Percentiles rank a stretch among this genome's conserved stretches.
phyloP scores from a whole-genome alignment of 805 yeast species.

The Cyberlindnera mississippiensis region DNA sequence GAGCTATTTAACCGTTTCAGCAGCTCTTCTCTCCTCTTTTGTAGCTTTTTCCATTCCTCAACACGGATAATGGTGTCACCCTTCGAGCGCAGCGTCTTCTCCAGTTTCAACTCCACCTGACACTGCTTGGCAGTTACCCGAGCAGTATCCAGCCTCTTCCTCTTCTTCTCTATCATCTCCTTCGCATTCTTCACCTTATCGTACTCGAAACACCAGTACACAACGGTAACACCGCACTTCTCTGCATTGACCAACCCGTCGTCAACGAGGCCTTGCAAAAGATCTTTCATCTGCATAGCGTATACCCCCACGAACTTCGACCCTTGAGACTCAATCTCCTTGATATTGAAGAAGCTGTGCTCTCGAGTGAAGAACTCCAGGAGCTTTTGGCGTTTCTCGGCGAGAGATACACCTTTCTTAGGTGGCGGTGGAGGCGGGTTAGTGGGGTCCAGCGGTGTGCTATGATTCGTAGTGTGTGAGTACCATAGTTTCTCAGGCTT shows the following conservation, averaged over 20 bases:
- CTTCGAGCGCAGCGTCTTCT: not conserved
- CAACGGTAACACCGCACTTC: slow-evolving; percentile 51
- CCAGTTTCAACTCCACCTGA: slow-evolving; percentile 12
- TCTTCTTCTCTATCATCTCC: slow-evolving; percentile 4
- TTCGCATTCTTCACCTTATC: slow-evolving; percentile 26
- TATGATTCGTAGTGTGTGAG: too few relatives aligned
- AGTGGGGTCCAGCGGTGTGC: not conserved
- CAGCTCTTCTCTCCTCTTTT: slow-evolving; percentile 9
- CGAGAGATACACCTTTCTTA: slow-evolving; percentile 33
- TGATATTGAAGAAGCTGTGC: slow-evolving; percentile 42
- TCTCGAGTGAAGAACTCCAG: slow-evolving; percentile 37
- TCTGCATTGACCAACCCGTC: slow-evolving; percentile 47
- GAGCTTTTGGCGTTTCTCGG: slow-evolving; percentile 37
- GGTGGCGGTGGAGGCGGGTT: not conserved
- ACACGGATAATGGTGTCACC: slow-evolving; percentile 7
- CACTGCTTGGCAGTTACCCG: slow-evolving; percentile 13
- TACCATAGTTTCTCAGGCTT: too few relatives aligned
- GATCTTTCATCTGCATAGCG: slow-evolving; percentile 51
- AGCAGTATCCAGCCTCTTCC: slow-evolving; percentile 6
- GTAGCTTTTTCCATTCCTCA: slow-evolving; percentile 12
- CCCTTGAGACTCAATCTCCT: slow-evolving; percentile 47
- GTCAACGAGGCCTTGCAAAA: slow-evolving; percentile 43
- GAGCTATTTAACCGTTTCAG: slow-evolving; percentile 8
- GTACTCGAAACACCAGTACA: slow-evolving; percentile 47
- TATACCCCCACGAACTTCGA: slow-evolving; percentile 43